Evolutionary conservation across 2,329 filamentous ascomycete genomes (phyloP).

Genomic region (Neurospora sp.): DNA sequence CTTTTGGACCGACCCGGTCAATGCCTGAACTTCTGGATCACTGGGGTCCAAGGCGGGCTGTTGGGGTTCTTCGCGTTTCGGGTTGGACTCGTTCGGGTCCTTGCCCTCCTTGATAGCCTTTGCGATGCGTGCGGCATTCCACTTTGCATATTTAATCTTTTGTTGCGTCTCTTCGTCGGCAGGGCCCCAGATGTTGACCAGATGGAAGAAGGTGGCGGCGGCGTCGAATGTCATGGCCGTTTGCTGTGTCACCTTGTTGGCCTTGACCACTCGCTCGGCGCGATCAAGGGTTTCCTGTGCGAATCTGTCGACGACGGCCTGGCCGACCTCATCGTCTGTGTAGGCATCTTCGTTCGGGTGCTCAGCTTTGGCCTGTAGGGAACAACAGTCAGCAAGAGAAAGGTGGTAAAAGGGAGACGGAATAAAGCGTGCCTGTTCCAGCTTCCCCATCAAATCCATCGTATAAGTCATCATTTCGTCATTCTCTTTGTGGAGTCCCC

Average conservation of each 20-base stretch:
- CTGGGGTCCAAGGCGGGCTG: constrained; percentile 45
- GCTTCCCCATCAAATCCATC: constrained; percentile 75
- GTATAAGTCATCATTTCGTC: constrained; percentile 75
- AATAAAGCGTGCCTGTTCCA: constrained; percentile 55
- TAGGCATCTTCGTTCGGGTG: constrained; percentile 74
- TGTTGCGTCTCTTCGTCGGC: constrained; percentile 65
- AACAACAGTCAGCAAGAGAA: background rate
- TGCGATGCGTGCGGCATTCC: constrained; percentile 81
- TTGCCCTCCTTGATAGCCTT: constrained; percentile 85
- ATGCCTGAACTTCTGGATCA: constrained; percentile 53
- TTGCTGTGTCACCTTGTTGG: constrained; percentile 79
- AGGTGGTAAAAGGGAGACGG: background rate
- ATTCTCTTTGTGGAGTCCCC: constrained; percentile 67
- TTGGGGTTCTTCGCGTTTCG: constrained; percentile 46
- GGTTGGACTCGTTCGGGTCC: constrained; percentile 88
- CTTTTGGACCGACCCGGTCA: constrained; percentile 25
- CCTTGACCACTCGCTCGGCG: constrained; percentile 71
- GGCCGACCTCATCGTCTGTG: constrained; percentile 72
- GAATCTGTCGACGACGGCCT: constrained; percentile 91
- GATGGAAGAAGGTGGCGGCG: constrained; percentile 82
- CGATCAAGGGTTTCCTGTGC: constrained; percentile 78
- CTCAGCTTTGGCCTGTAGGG: constrained; percentile 53
- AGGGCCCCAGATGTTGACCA: constrained; percentile 73
- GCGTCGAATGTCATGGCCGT: constrained; percentile 92
- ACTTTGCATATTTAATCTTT: constrained; percentile 95